phyloP scores from a whole-genome alignment of 2,329 filamentous ascomycete genomes.

The Arthrobotrys entomopaga region DNA sequence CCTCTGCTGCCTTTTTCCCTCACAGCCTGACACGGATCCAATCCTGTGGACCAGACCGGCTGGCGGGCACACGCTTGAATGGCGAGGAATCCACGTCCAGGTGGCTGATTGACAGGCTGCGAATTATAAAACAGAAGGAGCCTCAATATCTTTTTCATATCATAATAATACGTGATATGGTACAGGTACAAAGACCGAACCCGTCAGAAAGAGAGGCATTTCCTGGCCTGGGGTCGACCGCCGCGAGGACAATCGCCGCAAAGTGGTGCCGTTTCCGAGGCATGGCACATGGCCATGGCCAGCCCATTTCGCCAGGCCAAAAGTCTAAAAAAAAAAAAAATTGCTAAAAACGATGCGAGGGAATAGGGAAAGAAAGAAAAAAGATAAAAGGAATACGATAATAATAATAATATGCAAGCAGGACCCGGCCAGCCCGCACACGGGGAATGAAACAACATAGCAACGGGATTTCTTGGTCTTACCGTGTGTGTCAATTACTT shows the following conservation, averaged over 20 bases:
- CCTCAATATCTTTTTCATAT: neutral
- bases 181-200: too few relatives aligned
- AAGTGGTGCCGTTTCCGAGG: neutral
- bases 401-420: slow-evolving; percentile 1
- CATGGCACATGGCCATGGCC: slow-evolving; percentile 11
- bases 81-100: neutral
- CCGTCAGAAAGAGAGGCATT: neutral
- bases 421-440: neutral
- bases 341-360: neutral
- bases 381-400: neutral
- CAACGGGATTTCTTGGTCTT: slow-evolving; percentile 5
- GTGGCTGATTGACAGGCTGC: neutral
- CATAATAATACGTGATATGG: too few relatives aligned
- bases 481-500: slow-evolving; percentile 7
- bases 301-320: slow-evolving; percentile 4
- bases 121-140: slow-evolving; percentile 3
- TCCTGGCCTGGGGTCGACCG: neutral
- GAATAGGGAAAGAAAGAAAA: neutral
- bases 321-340: slow-evolving; percentile 5
- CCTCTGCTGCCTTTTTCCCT: too few relatives aligned
- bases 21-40: too few relatives aligned
- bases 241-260: slow-evolving; percentile 4
- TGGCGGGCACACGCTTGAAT: neutral
- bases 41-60: too few relatives aligned
- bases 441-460: neutral